Evolutionary conservation across 148 eudicot genomes (phyloP).

Genomic region (Nepenthes mirabilis): DNA sequence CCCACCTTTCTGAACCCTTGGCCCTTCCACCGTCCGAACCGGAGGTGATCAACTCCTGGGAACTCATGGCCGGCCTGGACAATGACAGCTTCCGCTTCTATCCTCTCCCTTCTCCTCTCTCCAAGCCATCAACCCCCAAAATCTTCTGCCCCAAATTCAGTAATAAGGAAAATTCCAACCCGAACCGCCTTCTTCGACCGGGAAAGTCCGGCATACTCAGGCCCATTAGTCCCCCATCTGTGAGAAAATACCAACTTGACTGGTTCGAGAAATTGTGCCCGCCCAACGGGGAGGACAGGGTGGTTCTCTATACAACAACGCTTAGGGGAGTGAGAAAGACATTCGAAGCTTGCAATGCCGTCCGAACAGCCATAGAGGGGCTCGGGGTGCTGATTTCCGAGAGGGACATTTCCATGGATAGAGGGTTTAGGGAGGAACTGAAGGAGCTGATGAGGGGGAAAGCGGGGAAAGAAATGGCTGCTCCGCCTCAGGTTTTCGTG

Average conservation of each 20-base stretch:
- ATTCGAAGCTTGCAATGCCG: conserved; percentile 62
- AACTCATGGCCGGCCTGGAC: conserved; percentile 89
- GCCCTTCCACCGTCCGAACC: conserved; percentile 15
- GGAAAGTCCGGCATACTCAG: conserved; percentile 3
- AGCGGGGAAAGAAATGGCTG: conserved; percentile 13
- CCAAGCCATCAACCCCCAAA: conserved; percentile 6
- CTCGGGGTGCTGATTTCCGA: conserved; percentile 40
- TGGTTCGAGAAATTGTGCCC: conserved; percentile 47
- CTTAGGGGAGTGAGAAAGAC: conserved; percentile 66
- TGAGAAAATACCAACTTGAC: conserved; percentile 14
- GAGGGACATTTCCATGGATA: conserved; percentile 85
- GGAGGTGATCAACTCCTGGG: conserved; percentile 84
- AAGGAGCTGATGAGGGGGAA: conserved; percentile 30
- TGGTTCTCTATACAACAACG: conserved; percentile 64
- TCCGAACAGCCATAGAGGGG: conserved; percentile 38
- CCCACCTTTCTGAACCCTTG: conserved; percentile 14
- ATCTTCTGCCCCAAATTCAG: conserved; percentile 12
- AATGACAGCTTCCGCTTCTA: conserved; percentile 42
- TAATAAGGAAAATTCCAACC: conserved; percentile 32
- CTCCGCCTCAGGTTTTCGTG: conserved; percentile 61
- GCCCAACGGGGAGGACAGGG: conserved; percentile 44
- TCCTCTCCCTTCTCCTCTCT: conserved; percentile 13
- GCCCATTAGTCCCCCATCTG: background rate
- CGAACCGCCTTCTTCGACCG: conserved; percentile 11
- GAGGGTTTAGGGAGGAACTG: conserved; percentile 60